phyloP scores from a whole-genome alignment of 371 early-diverging fungal species.

The Saksenaea oblongispora region DNA sequence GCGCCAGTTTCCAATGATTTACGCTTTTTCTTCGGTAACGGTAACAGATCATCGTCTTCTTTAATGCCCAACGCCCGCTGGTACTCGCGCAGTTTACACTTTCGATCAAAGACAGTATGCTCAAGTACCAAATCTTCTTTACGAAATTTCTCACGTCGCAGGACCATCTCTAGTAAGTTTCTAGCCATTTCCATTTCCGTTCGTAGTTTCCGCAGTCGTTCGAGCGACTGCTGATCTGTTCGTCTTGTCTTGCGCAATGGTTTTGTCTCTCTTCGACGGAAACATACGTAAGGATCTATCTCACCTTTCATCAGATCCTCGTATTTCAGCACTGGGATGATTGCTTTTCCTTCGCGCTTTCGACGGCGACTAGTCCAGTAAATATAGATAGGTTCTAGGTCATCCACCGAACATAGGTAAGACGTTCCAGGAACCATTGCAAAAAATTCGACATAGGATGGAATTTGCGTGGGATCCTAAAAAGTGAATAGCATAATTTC shows the following conservation, averaged over 20 bases:
- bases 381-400: constrained; percentile 25
- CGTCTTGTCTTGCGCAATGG: constrained; percentile 86
- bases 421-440: constrained; percentile 20
- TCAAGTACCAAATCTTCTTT: constrained; percentile 72
- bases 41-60: constrained; percentile 50
- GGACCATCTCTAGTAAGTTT: constrained; percentile 76
- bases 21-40: constrained; percentile 38
- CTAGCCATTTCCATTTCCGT: constrained; percentile 78
- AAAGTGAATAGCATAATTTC: background rate
- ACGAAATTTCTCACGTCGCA: constrained; percentile 75
- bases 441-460: constrained; percentile 43
- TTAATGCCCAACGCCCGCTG: constrained; percentile 59
- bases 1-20: constrained; percentile 26
- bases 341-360: constrained; percentile 48
- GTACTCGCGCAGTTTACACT: constrained; percentile 55
- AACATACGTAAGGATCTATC: constrained; percentile 93
- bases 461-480: constrained; percentile 51
- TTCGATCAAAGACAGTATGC: constrained; percentile 60
- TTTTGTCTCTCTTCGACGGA: constrained; percentile 91
- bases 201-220: constrained; percentile 80
- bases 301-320: constrained; percentile 76
- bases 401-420: constrained; percentile 9
- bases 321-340: constrained; percentile 64
- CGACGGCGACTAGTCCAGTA: constrained; percentile 41
- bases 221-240: constrained; percentile 81